Evolutionary conservation across 2,329 filamentous ascomycete species (phyloP), one percentile per base, ranked within the genome.

Genomic region (Metarhizium brunneum): DNA sequence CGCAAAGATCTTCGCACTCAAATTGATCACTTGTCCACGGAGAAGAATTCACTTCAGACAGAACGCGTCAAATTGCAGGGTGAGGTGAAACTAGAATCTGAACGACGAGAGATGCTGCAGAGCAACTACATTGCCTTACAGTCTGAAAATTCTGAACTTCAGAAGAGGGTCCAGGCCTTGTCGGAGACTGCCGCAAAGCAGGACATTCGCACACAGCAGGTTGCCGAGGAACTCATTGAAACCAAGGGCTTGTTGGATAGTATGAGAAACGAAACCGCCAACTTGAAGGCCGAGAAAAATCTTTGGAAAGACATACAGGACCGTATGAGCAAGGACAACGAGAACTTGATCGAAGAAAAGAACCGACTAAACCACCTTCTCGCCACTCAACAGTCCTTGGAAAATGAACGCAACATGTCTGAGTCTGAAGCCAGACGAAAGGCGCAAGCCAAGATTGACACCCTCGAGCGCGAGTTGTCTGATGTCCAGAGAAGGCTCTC

Each of bases 231-330:
- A 63, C 80, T 97, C 6, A 85, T 97, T 10, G 94, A 96, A 68
- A 85, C 88, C 5, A 87, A 86, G 67, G 87, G 87, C 36, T 74
- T 92, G 53, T 77, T 88, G 3, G 92, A 99, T 65, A 92, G 90
- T 65, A 82, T 96, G 70, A 87, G 91, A 53, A 91, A 90, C 61
- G 94, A 99, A 68, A 90, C 86, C 54, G 86, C 91, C 16, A 96
- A 97, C 65, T 81, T 96, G 38, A 96, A 95, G 69, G 92, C 92
- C 0, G 92, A 97, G 71, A 96, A 96, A 73, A 88, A 90, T 42
- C 78, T 99, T 10, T 96, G 89, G 88, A 95, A 94, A 74, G 90
- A 87, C 55, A 95, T 96, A 38, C 92, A 97, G 68, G 86, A 88
- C 60, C 85, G 95, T 53, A 78, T 97, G 47, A 87, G 83, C 59